Conservation (phyloP, 1,284 basidiomycete genomes). For the Tetrapyrgos nigripes region DNA sequence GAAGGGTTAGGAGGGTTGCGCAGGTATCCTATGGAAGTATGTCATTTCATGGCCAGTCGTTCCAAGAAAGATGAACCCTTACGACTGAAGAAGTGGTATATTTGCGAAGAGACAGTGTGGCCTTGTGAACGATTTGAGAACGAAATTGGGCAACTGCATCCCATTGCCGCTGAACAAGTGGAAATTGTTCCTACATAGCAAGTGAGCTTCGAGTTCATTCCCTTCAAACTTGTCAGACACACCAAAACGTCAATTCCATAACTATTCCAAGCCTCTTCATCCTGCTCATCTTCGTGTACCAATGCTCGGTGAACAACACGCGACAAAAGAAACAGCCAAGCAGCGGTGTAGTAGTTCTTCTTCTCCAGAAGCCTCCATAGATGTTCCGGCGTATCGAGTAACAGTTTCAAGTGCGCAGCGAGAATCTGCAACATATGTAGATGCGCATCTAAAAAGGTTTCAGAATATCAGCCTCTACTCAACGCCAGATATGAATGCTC, state of each 20-base stretch:
- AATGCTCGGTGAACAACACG: slow-evolving; percentile 80
- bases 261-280: slow-evolving; percentile 63
- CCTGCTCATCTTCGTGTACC: slow-evolving; percentile 61
- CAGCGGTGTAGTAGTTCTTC: slow-evolving; percentile 79
- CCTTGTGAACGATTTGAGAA: slow-evolving; percentile 83
- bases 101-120: slow-evolving; percentile 76
- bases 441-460: slow-evolving; percentile 58
- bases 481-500: slow-evolving; percentile 1
- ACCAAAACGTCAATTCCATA: slow-evolving; percentile 73
- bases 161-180: slow-evolving; percentile 90
- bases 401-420: slow-evolving; percentile 86
- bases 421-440: slow-evolving; percentile 75
- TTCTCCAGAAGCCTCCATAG: slow-evolving; percentile 86
- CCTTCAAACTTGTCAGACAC: slow-evolving; percentile 23
- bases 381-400: slow-evolving; percentile 89
- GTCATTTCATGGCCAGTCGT: neutral
- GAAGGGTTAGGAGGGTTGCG: slow-evolving; percentile 79
- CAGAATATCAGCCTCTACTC: neutral
- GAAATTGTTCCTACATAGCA: slow-evolving; percentile 72
- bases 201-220: slow-evolving; percentile 12
- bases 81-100: slow-evolving; percentile 55
- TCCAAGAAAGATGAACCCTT: slow-evolving; percentile 21
- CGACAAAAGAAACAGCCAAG: slow-evolving; percentile 87
- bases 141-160: slow-evolving; percentile 85
- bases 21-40: slow-evolving; percentile 62